Conservation (phyloP, 2,329 filamentous ascomycete genomes). For the Fusarium chlamydosporum region DNA sequence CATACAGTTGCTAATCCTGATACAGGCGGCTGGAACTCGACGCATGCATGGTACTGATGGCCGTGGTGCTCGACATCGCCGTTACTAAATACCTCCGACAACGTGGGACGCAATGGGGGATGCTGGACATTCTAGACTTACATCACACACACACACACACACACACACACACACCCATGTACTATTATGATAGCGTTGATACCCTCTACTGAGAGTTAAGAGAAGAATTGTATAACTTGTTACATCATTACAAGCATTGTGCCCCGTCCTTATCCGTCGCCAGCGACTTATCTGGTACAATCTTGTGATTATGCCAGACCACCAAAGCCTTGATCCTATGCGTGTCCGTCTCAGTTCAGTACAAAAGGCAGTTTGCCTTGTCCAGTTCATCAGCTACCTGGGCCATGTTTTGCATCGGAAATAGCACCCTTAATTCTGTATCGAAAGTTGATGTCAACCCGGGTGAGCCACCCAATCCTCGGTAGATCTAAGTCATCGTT, state of each 20-base stretch:
- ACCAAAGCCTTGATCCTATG: background rate
- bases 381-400: background rate
- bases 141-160: background rate
- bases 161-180: conserved; percentile 32
- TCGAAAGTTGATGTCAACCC: background rate
- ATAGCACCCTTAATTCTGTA: background rate
- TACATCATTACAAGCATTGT: conserved; percentile 28
- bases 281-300: conserved; percentile 40
- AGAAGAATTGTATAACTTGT: conserved; percentile 32
- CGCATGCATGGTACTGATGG: conserved; percentile 83
- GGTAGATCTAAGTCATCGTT: background rate
- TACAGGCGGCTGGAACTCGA: conserved; percentile 77
- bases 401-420: too few relatives aligned
- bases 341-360: conserved; percentile 1
- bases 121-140: conserved; percentile 16
- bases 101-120: background rate
- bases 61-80: conserved; percentile 64
- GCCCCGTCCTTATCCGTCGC: conserved; percentile 9
- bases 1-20: conserved; percentile 5
- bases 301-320: conserved; percentile 18
- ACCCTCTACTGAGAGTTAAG: conserved; percentile 31
- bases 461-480: too few relatives aligned
- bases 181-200: conserved; percentile 45
- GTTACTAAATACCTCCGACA: conserved; percentile 27
- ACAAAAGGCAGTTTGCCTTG: background rate